Evolutionary conservation across 106 monocot species (phyloP).

Genomic region (Dactylorhiza incarnata): DNA sequence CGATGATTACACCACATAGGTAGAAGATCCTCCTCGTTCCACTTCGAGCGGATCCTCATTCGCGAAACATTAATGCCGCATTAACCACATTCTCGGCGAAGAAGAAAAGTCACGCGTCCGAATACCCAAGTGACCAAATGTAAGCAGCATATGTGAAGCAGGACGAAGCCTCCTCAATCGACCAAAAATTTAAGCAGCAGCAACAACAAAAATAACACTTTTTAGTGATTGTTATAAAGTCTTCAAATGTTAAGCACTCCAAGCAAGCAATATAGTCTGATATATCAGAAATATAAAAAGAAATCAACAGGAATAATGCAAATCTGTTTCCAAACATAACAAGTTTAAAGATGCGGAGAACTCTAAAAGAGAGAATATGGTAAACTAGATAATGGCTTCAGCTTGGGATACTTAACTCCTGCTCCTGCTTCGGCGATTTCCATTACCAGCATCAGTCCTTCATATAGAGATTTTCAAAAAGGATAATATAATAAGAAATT

Average conservation of each 20-base stretch:
- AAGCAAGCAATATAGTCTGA: not conserved
- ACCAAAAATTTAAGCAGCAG: not conserved
- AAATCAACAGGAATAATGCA: not conserved
- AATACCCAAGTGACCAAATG: slow-evolving; percentile 1
- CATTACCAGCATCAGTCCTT: not conserved
- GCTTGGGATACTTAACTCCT: slow-evolving; percentile 5
- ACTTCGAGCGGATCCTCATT: not conserved
- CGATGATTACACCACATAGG: not conserved
- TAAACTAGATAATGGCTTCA: not conserved
- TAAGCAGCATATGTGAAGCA: slow-evolving; percentile 4
- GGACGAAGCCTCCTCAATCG: slow-evolving; percentile 5
- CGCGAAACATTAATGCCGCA: not conserved
- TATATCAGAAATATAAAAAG: not conserved
- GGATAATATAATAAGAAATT: not conserved
- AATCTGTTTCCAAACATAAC: not conserved
- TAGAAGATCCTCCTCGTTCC: not conserved
- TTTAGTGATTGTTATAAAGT: slow-evolving; percentile 4
- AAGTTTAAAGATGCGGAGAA: slow-evolving; percentile 2
- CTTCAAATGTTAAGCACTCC: not conserved
- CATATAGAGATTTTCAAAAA: not conserved
- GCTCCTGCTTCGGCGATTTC: slow-evolving; percentile 9
- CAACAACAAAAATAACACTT: not conserved
- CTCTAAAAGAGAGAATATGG: not conserved
- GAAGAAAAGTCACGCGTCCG: not conserved
- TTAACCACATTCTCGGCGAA: not conserved